Conservation (phyloP, 1,139 yeast species). For the Torulaspora globosa region DNA sequence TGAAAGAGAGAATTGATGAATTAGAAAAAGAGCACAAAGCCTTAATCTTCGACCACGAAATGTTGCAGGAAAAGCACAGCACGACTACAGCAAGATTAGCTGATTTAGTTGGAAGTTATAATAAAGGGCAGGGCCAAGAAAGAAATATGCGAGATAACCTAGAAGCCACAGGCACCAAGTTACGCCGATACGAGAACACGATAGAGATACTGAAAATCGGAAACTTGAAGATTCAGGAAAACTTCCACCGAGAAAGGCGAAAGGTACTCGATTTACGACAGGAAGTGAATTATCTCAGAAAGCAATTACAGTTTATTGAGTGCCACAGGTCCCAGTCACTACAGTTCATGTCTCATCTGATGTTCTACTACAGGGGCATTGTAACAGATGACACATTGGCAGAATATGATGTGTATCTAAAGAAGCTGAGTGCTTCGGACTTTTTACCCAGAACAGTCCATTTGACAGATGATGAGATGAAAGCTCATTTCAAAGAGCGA, state of each 20-base stretch:
- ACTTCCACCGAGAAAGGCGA: slow-evolving; percentile 23
- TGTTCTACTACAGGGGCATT: slow-evolving; percentile 23
- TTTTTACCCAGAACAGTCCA: slow-evolving; percentile 7
- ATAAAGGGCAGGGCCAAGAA: slow-evolving; percentile 13
- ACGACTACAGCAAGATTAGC: slow-evolving; percentile 16
- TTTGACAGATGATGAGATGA: slow-evolving; percentile 11
- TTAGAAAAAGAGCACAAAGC: slow-evolving; percentile 12
- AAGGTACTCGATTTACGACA: slow-evolving; percentile 24
- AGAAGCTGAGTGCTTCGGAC: slow-evolving; percentile 14
- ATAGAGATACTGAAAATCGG: slow-evolving; percentile 16
- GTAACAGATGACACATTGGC: slow-evolving; percentile 20
- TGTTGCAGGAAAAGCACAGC: slow-evolving; percentile 17
- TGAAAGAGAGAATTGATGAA: slow-evolving; percentile 10
- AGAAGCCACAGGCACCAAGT: slow-evolving; percentile 12
- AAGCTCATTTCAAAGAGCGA: slow-evolving; percentile 13
- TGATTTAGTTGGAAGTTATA: slow-evolving; percentile 14
- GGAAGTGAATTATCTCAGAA: slow-evolving; percentile 13
- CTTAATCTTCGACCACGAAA: slow-evolving; percentile 15
- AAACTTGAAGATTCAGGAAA: slow-evolving; percentile 19
- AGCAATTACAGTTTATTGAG: slow-evolving; percentile 19
- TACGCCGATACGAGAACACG: slow-evolving; percentile 13
- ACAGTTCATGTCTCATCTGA: slow-evolving; percentile 29
- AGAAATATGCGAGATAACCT: slow-evolving; percentile 15
- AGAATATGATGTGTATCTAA: slow-evolving; percentile 20
- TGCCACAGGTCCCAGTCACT: slow-evolving; percentile 23